phyloP scores from a whole-genome alignment of 345 rosid species.

The Turritis glabra region DNA sequence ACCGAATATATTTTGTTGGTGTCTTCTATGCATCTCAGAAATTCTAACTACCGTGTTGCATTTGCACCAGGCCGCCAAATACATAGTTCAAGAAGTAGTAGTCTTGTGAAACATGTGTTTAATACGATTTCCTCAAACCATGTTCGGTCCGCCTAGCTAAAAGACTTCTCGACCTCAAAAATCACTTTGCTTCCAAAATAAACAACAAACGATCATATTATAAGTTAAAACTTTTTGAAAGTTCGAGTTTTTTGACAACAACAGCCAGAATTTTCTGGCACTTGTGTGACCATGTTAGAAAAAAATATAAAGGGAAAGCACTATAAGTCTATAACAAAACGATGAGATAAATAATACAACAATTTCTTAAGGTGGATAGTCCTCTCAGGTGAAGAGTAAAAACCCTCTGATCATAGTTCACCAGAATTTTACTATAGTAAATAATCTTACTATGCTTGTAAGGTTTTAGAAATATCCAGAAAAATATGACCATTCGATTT shows the following conservation, averaged over 20 bases:
- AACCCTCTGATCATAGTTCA: background rate
- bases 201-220: background rate
- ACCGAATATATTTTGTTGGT: background rate
- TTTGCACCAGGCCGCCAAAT: background rate
- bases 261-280: too few species aligned
- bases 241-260: background rate
- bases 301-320: too few species aligned
- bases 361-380: too few species aligned
- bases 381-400: too few species aligned
- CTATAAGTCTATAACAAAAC: too few species aligned
- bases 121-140: background rate
- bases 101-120: background rate
- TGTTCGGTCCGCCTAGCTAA: background rate
- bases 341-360: too few species aligned
- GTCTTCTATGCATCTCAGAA: background rate
- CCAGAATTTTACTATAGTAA: background rate
- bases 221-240: background rate
- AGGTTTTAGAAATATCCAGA: background rate
- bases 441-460: too few species aligned
- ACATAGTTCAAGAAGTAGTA: background rate
- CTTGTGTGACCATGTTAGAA: too few species aligned
- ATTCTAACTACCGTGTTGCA: background rate
- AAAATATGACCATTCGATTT: background rate
- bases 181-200: background rate
- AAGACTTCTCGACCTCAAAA: background rate